phyloP scores from a whole-genome alignment of 305 asterid species.

The Nicotiana rustica region DNA sequence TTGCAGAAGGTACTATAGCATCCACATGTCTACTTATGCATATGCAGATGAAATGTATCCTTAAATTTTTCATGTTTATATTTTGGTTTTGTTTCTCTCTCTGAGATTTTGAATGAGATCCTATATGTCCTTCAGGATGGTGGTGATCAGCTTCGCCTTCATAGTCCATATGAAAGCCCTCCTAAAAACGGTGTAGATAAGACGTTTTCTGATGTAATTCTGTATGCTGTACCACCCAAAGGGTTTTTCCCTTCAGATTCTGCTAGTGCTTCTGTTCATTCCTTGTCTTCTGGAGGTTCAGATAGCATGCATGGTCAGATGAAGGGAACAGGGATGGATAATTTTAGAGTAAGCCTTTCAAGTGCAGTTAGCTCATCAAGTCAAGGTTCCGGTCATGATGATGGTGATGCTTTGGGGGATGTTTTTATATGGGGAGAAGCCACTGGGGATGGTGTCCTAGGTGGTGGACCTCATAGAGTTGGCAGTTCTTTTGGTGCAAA shows the following conservation, averaged over 20 bases:
- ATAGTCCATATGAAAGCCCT: slow-evolving; percentile 79
- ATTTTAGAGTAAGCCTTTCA: slow-evolving; percentile 85
- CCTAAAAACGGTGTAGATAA: slow-evolving; percentile 72
- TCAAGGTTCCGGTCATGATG: slow-evolving; percentile 90
- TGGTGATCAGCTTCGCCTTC: slow-evolving; percentile 66
- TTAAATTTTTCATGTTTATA: slow-evolving; percentile 9
- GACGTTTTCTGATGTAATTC: slow-evolving; percentile 68
- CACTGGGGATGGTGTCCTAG: slow-evolving; percentile 70
- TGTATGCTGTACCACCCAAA: slow-evolving; percentile 71
- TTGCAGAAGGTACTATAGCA: slow-evolving; percentile 62
- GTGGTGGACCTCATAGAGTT: slow-evolving; percentile 66
- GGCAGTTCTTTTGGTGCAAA: slow-evolving; percentile 54
- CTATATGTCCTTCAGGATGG: slow-evolving; percentile 57
- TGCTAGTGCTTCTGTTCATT: slow-evolving; percentile 67
- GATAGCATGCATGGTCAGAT: slow-evolving; percentile 65
- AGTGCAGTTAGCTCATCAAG: slow-evolving; percentile 91
- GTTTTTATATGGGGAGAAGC: slow-evolving; percentile 88
- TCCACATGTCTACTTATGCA: slow-evolving; percentile 31
- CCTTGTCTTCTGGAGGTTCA: slow-evolving; percentile 75
- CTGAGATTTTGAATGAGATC: slow-evolving; percentile 34
- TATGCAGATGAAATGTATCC: slow-evolving; percentile 31
- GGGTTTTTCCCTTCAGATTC: slow-evolving; percentile 77
- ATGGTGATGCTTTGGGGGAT: slow-evolving; percentile 79
- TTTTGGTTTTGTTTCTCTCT: slow-evolving; percentile 21
- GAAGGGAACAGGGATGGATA: slow-evolving; percentile 69